Conservation (phyloP, 164 flowering plant species). For the Nymphaea thermarum region DNA sequence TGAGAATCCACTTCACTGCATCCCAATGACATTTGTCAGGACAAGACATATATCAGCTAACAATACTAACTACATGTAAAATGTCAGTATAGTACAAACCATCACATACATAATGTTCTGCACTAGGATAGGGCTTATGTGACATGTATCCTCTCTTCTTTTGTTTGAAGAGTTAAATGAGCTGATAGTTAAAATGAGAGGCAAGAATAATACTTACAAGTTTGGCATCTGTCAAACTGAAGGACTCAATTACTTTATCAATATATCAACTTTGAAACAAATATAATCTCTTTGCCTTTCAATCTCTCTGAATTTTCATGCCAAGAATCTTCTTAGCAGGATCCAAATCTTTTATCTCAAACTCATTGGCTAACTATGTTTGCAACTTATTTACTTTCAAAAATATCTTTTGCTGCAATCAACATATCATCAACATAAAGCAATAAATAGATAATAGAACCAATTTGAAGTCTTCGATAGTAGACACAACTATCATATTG, state of each 20-base stretch:
- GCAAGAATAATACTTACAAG: constrained; percentile 1
- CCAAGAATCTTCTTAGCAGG: not conserved
- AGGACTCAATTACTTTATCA: constrained; percentile 1
- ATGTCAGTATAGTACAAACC: constrained; percentile 2
- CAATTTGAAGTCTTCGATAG: not conserved
- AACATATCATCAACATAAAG: constrained; percentile 4
- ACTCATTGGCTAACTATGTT: not conserved
- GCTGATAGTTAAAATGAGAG: constrained; percentile 3
- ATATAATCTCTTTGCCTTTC: not conserved
- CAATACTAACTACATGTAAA: constrained; percentile 4
- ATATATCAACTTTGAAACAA: not conserved
- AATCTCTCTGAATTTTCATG: not conserved
- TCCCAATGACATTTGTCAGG: constrained; percentile 4
- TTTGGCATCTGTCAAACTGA: constrained; percentile 1
- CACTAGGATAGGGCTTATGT: constrained; percentile 4
- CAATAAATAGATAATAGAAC: constrained; percentile 1
- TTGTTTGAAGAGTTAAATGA: not conserved
- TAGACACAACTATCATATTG: constrained; percentile 6
- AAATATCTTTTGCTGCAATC: not conserved
- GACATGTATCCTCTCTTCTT: constrained; percentile 4
- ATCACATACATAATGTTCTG: constrained; percentile 4
- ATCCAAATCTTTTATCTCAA: constrained; percentile 4
- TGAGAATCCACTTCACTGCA: constrained; percentile 2
- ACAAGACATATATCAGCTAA: constrained; percentile 1
- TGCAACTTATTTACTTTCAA: constrained; percentile 1